Conservation (phyloP, 2,329 filamentous ascomycete species). For the Cladosporium phlei region DNA sequence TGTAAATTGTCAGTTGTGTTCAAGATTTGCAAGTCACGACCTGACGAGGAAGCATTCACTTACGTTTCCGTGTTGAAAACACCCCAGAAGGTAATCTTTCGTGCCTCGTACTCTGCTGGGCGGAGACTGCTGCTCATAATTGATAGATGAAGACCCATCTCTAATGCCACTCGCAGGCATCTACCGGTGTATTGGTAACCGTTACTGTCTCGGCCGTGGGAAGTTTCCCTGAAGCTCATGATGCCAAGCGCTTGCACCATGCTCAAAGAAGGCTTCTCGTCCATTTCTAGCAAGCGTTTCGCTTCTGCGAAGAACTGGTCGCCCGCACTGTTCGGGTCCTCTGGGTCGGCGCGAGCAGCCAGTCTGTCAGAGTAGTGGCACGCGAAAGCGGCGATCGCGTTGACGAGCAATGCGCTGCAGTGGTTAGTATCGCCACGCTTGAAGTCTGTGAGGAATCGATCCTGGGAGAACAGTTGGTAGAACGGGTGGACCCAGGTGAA, state of each 20-base stretch:
- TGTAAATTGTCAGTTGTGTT: slow-evolving; percentile 20
- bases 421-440: slow-evolving; percentile 56
- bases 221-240: slow-evolving; percentile 71
- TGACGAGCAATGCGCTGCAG: slow-evolving; percentile 52
- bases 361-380: slow-evolving; percentile 54
- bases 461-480: slow-evolving; percentile 66
- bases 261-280: slow-evolving; percentile 59
- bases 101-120: slow-evolving; percentile 43
- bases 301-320: slow-evolving; percentile 72
- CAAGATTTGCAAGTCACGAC: neutral
- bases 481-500: slow-evolving; percentile 65
- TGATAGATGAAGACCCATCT: slow-evolving; percentile 62
- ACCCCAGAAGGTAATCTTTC: slow-evolving; percentile 52
- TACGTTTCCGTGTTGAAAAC: slow-evolving; percentile 47
- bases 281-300: slow-evolving; percentile 54
- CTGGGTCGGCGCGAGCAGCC: slow-evolving; percentile 57
- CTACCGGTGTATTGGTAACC: slow-evolving; percentile 70
- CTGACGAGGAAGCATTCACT: slow-evolving; percentile 20
- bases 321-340: slow-evolving; percentile 61
- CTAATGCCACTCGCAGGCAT: slow-evolving; percentile 66
- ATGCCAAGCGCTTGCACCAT: slow-evolving; percentile 71
- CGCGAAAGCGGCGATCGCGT: slow-evolving; percentile 32
- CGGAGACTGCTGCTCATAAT: slow-evolving; percentile 33
- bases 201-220: slow-evolving; percentile 62
- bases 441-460: slow-evolving; percentile 66